A percentile compares a stretch with the other conserved stretches of the same genome.
These are phyloP conservation scores for Magnolia sinica DNA, from an alignment of 164 flowering plant genomes.

Conservation along the genomic window DNA sequence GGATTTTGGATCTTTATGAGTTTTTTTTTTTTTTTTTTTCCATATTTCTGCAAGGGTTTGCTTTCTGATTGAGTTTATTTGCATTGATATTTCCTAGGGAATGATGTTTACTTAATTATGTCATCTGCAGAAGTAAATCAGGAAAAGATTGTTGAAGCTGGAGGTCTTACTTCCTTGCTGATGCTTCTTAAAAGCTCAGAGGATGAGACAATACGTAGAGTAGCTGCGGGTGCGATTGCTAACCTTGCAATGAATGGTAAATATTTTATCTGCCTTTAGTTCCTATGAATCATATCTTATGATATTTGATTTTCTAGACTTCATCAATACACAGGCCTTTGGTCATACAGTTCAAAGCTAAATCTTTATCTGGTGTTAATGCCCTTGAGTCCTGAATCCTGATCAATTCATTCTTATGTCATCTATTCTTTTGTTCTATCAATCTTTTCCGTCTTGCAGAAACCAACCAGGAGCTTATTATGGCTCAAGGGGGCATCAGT, in stretches of 20 bases:
- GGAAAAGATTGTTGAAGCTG: slow-evolving; percentile 89
- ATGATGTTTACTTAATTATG: background rate
- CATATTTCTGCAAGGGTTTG: background rate
- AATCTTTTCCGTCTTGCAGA: slow-evolving; percentile 37
- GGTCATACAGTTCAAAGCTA: background rate
- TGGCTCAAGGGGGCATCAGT: slow-evolving; percentile 87
- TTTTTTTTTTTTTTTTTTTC: background rate
- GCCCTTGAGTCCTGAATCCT: background rate
- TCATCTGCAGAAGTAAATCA: slow-evolving; percentile 76
- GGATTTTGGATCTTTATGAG: too few species aligned
- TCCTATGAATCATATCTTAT: background rate
- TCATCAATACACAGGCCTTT: background rate
- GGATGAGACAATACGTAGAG: slow-evolving; percentile 87
- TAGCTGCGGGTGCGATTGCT: slow-evolving; percentile 97
- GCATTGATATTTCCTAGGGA: background rate
- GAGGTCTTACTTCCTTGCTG: slow-evolving; percentile 86
- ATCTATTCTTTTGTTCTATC: background rate
- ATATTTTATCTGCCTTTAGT: background rate
- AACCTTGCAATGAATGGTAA: slow-evolving; percentile 98
- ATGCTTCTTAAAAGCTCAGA: slow-evolving; percentile 72
- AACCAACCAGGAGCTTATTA: slow-evolving; percentile 93
- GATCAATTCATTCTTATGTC: background rate
- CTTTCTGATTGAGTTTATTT: background rate
- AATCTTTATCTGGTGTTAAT: background rate
- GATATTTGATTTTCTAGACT: background rate